Base-by-base conservation (phyloP, 352 stramenopile species). In the Phytophthora capsici region DNA sequence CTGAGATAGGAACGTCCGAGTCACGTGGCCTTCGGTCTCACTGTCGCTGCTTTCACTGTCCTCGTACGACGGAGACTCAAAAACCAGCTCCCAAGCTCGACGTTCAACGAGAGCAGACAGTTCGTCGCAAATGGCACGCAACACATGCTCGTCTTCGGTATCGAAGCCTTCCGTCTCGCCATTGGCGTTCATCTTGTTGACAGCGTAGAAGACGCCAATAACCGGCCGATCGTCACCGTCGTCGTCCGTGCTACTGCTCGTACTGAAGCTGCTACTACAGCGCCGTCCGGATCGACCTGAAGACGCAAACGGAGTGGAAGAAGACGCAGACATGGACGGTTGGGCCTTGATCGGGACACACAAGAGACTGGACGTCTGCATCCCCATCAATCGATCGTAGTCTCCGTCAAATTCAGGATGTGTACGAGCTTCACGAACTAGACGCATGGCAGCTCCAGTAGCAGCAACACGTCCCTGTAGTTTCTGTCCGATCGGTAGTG, bases 151-250 rank as follows among this genome's bases (percentile, higher is more conserved):
- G 53, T 94, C 86, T 50, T 90, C 83, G 2, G 72, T 54, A 13
- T 78, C 78, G 44, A 94, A 94, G 17, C 66, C 70, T 16, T 68
- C 69, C 5, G 66, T 60, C 19, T 75, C 77, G 17, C 47, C 53
- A 7, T 57, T 70, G 3, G 63, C 46, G 16, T 74, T 81, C 17
- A 78, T 59, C 44, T 94, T 94, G 71, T 94, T 94, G n/a, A 80
- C 82, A 1, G 82, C 86, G 63, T 96, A 93, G 22, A 94, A 87
- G 2, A 96, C 84, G 0, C 82, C 85, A 62, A 94, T 81, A 13
- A 91, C 74, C 1, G 65, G 69, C 5, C 69, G 65, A 47, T 81
- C 71, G n/a, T 82, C 74, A 5, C 65, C 62, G 14, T 77, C 69
- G 0, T 77, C 69, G 36, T 77, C 69, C 0, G 56, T 71, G 37